Evolutionary conservation across 345 rosid species (phyloP), one percentile per base, ranked within the genome.

Genomic region (Salix dunnii): DNA sequence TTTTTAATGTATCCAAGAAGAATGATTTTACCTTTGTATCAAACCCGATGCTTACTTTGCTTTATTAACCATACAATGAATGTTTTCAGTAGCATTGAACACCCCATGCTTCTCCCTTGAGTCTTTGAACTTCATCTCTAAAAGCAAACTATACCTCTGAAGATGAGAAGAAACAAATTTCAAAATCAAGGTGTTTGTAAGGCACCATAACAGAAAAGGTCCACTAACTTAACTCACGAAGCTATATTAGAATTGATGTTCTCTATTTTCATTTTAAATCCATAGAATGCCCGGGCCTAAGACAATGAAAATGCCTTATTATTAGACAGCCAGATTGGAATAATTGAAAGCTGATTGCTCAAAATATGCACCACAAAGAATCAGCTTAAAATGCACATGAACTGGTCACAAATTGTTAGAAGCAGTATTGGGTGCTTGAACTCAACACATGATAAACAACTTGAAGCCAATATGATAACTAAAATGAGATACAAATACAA

Each of bases 191-290:
- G 11, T 46, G 74, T 10, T 30, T 23, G 71, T 38, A 68, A 48
- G 62, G 2, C 43, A 31, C 70, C 27, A 53, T 31, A 68, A 49
- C 25, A 71, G 28, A 25, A 66, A 23, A 73, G 53, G 3, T 27
- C 46, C 42, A 38, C 40, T 25, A 80, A 67, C 61, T 60, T 55
- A 48, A 64, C 53, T 61, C 20, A 68, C 35, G 73, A 77, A 83
- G 71, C 74, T 81, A 27, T 88, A 94, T 97, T 97, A 13, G 97
- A 92, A 85, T 92, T 97, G 81, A 94, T 85, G 77, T 94, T 94
- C 87, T 92, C 97, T 94, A 92, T 94, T 20, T 97, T 97, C 51
- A 94, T 92, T 85, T 92, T 97, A 82, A 92, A 94, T 58, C 95
- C 95, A 73, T 94, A 94, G 85, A 94, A 94, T 49, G 98, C 98